Evolutionary conservation across 306 rosid genomes (phyloP), one percentile per base, ranked within the genome.

Genomic region (Casuarina cunninghamiana): DNA sequence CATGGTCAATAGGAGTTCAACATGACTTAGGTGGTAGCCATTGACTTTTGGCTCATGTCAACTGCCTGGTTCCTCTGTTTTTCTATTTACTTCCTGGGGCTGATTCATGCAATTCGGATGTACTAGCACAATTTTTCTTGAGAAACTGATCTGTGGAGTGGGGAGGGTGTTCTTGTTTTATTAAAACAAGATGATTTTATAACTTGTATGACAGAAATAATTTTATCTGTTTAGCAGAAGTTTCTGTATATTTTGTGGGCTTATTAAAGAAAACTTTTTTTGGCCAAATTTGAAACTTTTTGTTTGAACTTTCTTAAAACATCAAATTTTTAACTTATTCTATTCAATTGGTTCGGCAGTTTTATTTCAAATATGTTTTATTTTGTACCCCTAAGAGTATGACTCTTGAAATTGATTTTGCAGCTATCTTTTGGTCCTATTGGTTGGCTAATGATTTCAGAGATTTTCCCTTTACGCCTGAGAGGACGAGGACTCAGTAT

Each of bases 371-470:
- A 66, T 66, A 17, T 66, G n/a, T 66, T 19, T 61, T 60, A 41
- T 42, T 63, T 55, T 49, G 32, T 60, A 51, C n/a, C 45, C 54
- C 38, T 17, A 49, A 44, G 37, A 45, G 11, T 69, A 35, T 72
- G 54, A 78, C 50, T 80, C 75, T 65, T 68, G 55, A 60, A 21
- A 77, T 75, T 75, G 51, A 17, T 53, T 41, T 76, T 86, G 89
- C 94, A 95, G 99, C 21, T 95, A 62, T 95, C 99, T 62, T 95
- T 91, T 80, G 99, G 99, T 80, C 99, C 99, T 70, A 95, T 95
- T 62, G 97, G 99, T 45, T 95, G 99, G 99, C 89, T 95, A 70
- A 89, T 95, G 99, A 91, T 95, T 84, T 91, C 99, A 17, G 99
- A 95, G 87, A 26, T 95, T 49, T 95, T 95, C 74, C 99, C 99